Conservation (phyloP, 1,284 basidiomycete genomes). For the Rhodotorula sp. region DNA sequence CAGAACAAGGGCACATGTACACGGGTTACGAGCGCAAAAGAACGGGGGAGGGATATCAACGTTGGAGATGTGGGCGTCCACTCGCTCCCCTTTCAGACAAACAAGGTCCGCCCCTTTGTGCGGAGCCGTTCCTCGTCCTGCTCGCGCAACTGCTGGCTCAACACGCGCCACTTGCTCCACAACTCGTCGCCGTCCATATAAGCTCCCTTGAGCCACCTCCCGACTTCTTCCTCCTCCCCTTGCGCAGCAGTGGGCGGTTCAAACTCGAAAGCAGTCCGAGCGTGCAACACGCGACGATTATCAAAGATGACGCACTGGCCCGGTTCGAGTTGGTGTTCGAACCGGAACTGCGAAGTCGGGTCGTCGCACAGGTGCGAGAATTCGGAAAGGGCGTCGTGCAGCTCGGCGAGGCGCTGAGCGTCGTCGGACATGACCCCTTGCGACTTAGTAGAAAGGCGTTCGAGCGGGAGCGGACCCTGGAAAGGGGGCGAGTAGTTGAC, state of each 20-base stretch:
- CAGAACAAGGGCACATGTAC: too few relatives aligned
- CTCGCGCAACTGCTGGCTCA: conserved; percentile 9
- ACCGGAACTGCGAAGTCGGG: conserved; percentile 55
- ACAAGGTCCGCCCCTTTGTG: conserved; percentile 22
- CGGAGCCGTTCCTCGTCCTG: background rate
- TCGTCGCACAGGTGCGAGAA: conserved; percentile 67
- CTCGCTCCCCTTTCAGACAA: background rate
- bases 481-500: conserved; percentile 96
- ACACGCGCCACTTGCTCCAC: conserved; percentile 34
- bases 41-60: background rate
- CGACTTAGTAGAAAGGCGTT: conserved; percentile 25
- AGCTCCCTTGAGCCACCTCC: conserved; percentile 42
- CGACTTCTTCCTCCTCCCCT: conserved; percentile 38
- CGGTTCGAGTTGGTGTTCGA: conserved; percentile 67
- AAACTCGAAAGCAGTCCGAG: conserved; percentile 69
- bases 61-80: too few relatives aligned
- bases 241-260: conserved; percentile 37
- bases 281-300: conserved; percentile 88
- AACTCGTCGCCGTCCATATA: conserved; percentile 45
- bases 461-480: conserved; percentile 65
- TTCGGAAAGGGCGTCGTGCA: conserved; percentile 64
- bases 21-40: background rate
- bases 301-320: conserved; percentile 91
- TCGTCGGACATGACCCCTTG: conserved; percentile 11
- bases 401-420: conserved; percentile 48